phyloP scores from a whole-genome alignment of 306 rosid species.

The Quercus aquifolioides region DNA sequence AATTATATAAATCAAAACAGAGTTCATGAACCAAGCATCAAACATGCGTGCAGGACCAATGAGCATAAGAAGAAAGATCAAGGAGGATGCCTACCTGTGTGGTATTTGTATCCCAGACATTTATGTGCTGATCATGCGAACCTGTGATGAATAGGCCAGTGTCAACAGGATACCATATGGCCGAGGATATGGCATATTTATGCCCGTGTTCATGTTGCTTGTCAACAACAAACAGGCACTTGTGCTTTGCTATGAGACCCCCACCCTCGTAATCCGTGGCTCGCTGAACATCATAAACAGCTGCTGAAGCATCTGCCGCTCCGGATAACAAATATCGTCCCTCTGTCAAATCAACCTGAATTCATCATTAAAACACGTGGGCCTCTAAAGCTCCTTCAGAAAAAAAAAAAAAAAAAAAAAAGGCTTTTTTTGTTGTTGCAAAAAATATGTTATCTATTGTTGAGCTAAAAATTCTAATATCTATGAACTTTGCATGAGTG shows the following conservation, averaged over 20 bases:
- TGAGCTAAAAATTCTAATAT: too few relatives aligned
- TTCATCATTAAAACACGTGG: constrained; percentile 37
- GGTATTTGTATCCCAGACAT: constrained; percentile 97
- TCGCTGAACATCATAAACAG: constrained; percentile 75
- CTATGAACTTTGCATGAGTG: too few relatives aligned
- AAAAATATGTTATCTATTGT: not conserved
- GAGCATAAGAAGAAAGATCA: not conserved
- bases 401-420: not conserved
- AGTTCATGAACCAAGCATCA: not conserved
- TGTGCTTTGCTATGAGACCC: constrained; percentile 56
- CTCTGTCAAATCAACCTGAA: constrained; percentile 85
- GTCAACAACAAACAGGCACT: constrained; percentile 50
- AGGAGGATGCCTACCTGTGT: constrained; percentile 47
- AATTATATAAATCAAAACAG: not conserved
- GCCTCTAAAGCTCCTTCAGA: not conserved
- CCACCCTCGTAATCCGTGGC: constrained; percentile 40
- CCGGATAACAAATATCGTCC: constrained; percentile 75
- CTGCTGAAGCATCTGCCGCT: constrained; percentile 77
- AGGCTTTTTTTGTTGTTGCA: not conserved
- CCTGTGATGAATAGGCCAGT: constrained; percentile 86
- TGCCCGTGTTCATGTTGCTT: constrained; percentile 70
- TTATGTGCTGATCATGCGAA: constrained; percentile 76
- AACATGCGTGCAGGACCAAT: not conserved
- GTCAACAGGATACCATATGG: constrained; percentile 92
- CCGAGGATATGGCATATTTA: constrained; percentile 76